Evolutionary conservation across 2,329 filamentous ascomycete genomes (phyloP).

Genomic region (Amphichorda felina): DNA sequence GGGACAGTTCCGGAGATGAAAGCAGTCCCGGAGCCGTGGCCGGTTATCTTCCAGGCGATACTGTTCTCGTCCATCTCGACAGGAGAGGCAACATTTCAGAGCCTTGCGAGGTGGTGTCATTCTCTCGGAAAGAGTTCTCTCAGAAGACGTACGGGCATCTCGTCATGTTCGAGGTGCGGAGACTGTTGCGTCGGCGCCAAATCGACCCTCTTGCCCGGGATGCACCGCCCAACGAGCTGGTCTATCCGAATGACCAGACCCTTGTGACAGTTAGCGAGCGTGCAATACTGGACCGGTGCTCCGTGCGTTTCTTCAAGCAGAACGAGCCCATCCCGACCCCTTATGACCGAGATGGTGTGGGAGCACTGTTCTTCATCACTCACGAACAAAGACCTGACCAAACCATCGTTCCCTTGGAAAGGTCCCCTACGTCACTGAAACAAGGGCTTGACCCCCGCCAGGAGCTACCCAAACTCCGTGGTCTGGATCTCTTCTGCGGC

Average conservation of each 20-base stretch:
- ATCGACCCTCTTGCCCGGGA: slow-evolving; percentile 18
- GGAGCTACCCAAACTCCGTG: slow-evolving; percentile 31
- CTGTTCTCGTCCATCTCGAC: slow-evolving; percentile 35
- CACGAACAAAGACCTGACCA: slow-evolving; percentile 13
- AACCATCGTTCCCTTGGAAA: slow-evolving; percentile 17
- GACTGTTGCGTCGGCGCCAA: slow-evolving; percentile 34
- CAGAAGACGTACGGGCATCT: too few species aligned
- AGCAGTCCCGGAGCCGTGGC: slow-evolving; percentile 15
- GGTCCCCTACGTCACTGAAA: slow-evolving; percentile 22
- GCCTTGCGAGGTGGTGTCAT: slow-evolving; percentile 44
- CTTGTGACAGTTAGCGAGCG: slow-evolving; percentile 16
- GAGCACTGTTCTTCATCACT: slow-evolving; percentile 54
- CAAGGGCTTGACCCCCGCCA: slow-evolving; percentile 42
- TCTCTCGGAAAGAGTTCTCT: slow-evolving; percentile 13
- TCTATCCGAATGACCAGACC: slow-evolving; percentile 35
- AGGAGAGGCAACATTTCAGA: slow-evolving; percentile 31
- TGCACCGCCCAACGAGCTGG: slow-evolving; percentile 42
- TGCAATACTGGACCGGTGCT: slow-evolving; percentile 41
- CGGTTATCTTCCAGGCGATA: slow-evolving; percentile 34
- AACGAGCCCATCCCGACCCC: slow-evolving; percentile 41
- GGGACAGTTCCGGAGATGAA: too few species aligned
- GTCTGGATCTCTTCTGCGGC: slow-evolving; percentile 66
- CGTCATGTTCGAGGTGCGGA: slow-evolving; percentile 17
- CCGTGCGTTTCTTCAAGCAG: slow-evolving; percentile 41
- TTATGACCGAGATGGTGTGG: slow-evolving; percentile 53